phyloP scores from a whole-genome alignment of 2,329 filamentous ascomycete genomes.

The Pseudonectria buxi region DNA sequence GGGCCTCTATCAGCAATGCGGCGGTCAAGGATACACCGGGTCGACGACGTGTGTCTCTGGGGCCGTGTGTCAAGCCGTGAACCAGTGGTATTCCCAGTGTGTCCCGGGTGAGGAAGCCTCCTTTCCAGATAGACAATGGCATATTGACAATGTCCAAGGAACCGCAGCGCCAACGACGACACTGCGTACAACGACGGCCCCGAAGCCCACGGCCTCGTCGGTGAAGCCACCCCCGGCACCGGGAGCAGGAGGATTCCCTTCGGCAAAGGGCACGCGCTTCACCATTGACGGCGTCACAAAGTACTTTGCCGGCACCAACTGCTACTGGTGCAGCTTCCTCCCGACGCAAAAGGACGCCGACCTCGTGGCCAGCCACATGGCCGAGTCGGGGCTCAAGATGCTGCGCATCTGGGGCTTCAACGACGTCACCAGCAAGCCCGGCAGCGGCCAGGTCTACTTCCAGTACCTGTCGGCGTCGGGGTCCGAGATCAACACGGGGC shows the following conservation, averaged over 20 bases:
- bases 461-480: conserved; percentile 42
- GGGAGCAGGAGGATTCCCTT: conserved; percentile 9
- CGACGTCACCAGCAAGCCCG: conserved; percentile 40
- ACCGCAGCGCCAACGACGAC: neutral
- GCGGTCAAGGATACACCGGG: conserved; percentile 4
- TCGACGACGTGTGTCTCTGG: conserved; percentile 5
- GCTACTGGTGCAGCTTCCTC: conserved; percentile 51
- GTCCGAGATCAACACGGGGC: conserved; percentile 54
- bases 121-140: neutral
- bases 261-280: conserved; percentile 28
- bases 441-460: conserved; percentile 36
- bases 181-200: conserved; percentile 1
- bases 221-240: conserved; percentile 3
- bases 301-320: conserved; percentile 49
- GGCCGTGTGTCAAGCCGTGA: conserved; percentile 5
- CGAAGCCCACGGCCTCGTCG: conserved; percentile 6
- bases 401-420: conserved; percentile 58
- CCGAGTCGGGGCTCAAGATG: conserved; percentile 46
- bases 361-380: conserved; percentile 40
- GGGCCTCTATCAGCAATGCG: conserved; percentile 7
- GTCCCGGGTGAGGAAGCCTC: conserved; percentile 5
- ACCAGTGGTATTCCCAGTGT: conserved; percentile 9
- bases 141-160: neutral
- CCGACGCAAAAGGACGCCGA: conserved; percentile 51
- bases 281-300: conserved; percentile 37